phyloP scores from a whole-genome alignment of 179 eudicot genomes.

The Carnegiea gigantea region DNA sequence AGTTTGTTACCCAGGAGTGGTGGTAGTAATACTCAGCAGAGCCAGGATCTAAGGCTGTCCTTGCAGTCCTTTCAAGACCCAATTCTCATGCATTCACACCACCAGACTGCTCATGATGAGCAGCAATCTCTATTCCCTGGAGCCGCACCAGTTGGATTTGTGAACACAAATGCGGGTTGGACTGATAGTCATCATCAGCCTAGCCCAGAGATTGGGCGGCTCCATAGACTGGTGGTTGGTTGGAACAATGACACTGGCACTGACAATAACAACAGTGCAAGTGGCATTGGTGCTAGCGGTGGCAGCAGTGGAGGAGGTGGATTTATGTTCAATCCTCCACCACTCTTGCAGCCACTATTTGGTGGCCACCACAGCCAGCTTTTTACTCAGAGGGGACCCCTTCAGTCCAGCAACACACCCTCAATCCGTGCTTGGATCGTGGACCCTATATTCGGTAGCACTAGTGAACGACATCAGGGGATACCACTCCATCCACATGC shows the following conservation, averaged over 20 bases:
- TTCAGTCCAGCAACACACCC: constrained; percentile 95
- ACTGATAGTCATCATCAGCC: constrained; percentile 44
- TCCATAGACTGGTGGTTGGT: constrained; percentile 40
- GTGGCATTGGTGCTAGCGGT: constrained; percentile 16
- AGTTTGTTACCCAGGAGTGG: constrained; percentile 31
- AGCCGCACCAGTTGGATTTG: constrained; percentile 45
- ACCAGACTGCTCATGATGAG: constrained; percentile 30
- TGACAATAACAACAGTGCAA: constrained; percentile 16
- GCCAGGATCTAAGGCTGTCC: constrained; percentile 83
- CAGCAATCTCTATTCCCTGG: constrained; percentile 46
- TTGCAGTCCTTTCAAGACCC: constrained; percentile 84
- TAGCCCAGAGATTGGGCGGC: constrained; percentile 39
- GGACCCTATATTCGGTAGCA: constrained; percentile 39
- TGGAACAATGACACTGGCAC: constrained; percentile 32
- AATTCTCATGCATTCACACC: constrained; percentile 42
- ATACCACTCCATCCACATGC: constrained; percentile 48
- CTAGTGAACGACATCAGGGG: constrained; percentile 40
- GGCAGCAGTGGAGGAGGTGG: constrained; percentile 38
- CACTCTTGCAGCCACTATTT: constrained; percentile 57
- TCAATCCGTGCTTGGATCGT: constrained; percentile 74
- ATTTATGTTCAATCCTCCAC: constrained; percentile 42
- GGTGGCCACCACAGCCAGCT: constrained; percentile 65
- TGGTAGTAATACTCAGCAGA: constrained; percentile 38
- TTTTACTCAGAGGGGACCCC: constrained; percentile 95
- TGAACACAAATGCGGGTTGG: constrained; percentile 50